Evolutionary conservation across 371 early-diverging fungal genomes (phyloP).

Genomic region (Nematocida displodere): DNA sequence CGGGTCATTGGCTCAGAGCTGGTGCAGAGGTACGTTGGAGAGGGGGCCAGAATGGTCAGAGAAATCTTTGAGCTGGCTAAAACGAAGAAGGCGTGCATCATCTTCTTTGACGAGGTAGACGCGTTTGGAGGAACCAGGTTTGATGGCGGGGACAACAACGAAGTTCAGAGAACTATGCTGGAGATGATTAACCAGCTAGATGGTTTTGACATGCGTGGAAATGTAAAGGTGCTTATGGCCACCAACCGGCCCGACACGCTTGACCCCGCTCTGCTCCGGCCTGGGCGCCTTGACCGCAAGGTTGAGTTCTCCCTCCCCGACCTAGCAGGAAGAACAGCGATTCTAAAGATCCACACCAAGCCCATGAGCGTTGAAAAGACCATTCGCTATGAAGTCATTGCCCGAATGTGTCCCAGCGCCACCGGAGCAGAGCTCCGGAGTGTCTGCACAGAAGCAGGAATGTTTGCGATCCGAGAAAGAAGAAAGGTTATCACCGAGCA

Average conservation of each 20-base stretch:
- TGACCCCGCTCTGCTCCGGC: conserved; percentile 94
- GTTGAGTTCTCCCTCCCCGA: conserved; percentile 96
- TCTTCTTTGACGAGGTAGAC: conserved; percentile 99
- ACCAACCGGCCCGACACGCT: conserved; percentile 96
- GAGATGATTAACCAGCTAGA: conserved; percentile 98
- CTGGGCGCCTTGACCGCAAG: conserved; percentile 97
- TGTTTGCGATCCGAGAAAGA: conserved; percentile 97
- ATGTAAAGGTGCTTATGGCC: conserved; percentile 98
- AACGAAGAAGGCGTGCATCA: conserved; percentile 94
- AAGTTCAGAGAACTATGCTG: conserved; percentile 98
- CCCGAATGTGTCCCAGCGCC: conserved; percentile 92
- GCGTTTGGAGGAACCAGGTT: conserved; percentile 93
- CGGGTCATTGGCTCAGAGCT: conserved; percentile 98
- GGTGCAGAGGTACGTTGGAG: conserved; percentile 97
- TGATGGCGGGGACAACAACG: conserved; percentile 96
- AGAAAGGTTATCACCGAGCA: conserved; percentile 97
- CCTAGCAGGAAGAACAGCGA: conserved; percentile 81
- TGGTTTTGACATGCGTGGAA: conserved; percentile 97
- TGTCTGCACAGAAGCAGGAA: conserved; percentile 99
- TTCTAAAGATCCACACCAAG: conserved; percentile 94
- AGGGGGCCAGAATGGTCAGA: conserved; percentile 97
- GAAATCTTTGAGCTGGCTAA: conserved; percentile 98
- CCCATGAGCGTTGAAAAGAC: conserved; percentile 89
- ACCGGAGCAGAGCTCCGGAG: conserved; percentile 89
- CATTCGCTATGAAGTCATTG: conserved; percentile 93